Conservation (phyloP, 805 yeast species). For the Phaffomyces antillensis region DNA sequence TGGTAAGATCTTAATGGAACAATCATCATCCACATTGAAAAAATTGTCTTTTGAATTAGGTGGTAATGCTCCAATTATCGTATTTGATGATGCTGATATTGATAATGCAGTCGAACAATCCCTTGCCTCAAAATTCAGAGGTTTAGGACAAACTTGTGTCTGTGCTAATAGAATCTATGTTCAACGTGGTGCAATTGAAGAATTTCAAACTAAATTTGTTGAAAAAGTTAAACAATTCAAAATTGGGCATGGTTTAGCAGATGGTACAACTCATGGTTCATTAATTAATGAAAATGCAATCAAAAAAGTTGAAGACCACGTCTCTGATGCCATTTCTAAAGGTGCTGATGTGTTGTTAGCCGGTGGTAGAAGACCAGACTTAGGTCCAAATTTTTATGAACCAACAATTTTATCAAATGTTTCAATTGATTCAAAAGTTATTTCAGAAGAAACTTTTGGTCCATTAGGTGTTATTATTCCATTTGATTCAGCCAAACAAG, state of each 20-base stretch:
- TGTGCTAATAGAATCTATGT: constrained; percentile 56
- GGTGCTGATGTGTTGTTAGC: constrained; percentile 45
- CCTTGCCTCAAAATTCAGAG: constrained; percentile 49
- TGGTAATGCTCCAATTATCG: constrained; percentile 60
- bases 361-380: constrained; percentile 45
- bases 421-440: constrained; percentile 41
- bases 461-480: constrained; percentile 53
- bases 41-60: constrained; percentile 59
- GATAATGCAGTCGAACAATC: constrained; percentile 48
- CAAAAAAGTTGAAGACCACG: constrained; percentile 48
- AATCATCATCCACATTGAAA: constrained; percentile 49
- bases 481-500: constrained; percentile 49
- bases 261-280: constrained; percentile 48
- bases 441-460: constrained; percentile 57
- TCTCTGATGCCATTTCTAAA: constrained; percentile 43
- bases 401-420: constrained; percentile 51
- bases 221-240: constrained; percentile 38
- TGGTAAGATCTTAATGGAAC: constrained; percentile 53
- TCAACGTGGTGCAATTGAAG: constrained; percentile 42
- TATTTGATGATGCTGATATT: constrained; percentile 53
- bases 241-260: constrained; percentile 50
- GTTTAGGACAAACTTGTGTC: constrained; percentile 61
- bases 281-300: constrained; percentile 45
- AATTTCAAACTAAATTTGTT: constrained; percentile 39
- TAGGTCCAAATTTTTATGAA: constrained; percentile 45